Conservation (phyloP, 345 rosid species). For the Lepidium didymum region DNA sequence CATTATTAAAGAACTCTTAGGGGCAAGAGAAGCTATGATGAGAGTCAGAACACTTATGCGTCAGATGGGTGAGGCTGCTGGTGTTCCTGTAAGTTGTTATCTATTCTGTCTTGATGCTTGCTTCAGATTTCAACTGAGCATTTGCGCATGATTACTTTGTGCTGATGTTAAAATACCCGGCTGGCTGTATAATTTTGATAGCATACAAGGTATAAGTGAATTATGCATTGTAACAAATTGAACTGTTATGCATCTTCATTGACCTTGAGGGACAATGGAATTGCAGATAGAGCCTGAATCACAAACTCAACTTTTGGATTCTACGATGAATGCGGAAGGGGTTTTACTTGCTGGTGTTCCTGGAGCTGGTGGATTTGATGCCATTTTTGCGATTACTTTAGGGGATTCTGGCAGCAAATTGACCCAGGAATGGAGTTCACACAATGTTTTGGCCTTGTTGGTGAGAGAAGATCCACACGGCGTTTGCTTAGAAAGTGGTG, state of each 20-base stretch:
- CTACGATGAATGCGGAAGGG: conserved; percentile 80
- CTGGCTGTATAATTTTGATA: not conserved
- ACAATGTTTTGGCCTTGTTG: conserved; percentile 67
- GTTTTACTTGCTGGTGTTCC: conserved; percentile 92
- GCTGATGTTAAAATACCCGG: not conserved
- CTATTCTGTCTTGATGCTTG: not conserved
- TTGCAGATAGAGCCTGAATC: conserved; percentile 89
- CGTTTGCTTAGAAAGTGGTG: conserved; percentile 67
- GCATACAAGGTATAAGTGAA: not conserved
- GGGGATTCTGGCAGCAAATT: conserved; percentile 57
- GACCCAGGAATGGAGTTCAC: conserved; percentile 62
- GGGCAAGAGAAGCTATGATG: conserved; percentile 73
- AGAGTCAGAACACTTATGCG: conserved; percentile 68
- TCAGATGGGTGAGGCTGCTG: conserved; percentile 83
- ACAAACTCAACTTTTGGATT: conserved; percentile 67
- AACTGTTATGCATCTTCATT: not conserved
- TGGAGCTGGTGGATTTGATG: conserved; percentile 98
- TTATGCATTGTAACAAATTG: not conserved
- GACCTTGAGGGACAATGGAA: conserved; percentile 18
- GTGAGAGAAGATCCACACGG: conserved; percentile 92
- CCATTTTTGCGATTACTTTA: conserved; percentile 66
- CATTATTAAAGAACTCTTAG: conserved; percentile 51
- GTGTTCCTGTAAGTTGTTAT: conserved; percentile 50
- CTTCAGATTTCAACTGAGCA: conserved; percentile 5
- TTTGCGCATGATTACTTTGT: not conserved